Evolutionary conservation across 2,329 filamentous ascomycete genomes (phyloP).

Genomic region (Fusarium sp.): DNA sequence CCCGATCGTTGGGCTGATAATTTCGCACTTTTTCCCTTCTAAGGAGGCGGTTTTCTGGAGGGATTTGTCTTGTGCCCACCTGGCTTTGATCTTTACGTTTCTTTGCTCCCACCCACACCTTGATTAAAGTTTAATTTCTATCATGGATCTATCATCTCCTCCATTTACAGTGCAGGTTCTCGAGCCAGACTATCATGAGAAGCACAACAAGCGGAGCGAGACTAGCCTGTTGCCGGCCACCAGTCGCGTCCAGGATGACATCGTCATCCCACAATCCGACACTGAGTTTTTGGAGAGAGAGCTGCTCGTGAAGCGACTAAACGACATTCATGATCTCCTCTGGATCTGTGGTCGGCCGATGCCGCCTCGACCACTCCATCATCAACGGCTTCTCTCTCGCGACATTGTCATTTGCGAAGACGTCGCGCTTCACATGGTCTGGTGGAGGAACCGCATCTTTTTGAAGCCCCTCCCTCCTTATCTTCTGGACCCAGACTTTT

Average conservation of each 20-base stretch:
- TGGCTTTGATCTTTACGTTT: not conserved
- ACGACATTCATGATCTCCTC: slow-evolving; percentile 31
- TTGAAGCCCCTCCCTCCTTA: slow-evolving; percentile 57
- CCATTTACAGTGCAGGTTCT: slow-evolving; percentile 26
- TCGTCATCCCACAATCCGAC: slow-evolving; percentile 25
- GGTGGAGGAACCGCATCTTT: slow-evolving; percentile 52
- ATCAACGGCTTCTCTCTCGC: slow-evolving; percentile 49
- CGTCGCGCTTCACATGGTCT: slow-evolving; percentile 55
- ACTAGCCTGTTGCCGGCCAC: slow-evolving; percentile 23
- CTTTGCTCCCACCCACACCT: not conserved
- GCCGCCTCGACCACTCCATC: slow-evolving; percentile 54
- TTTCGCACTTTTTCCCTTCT: not conserved
- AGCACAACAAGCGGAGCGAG: not conserved
- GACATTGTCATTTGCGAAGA: slow-evolving; percentile 53
- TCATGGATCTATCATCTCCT: not conserved
- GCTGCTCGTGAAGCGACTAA: slow-evolving; percentile 31
- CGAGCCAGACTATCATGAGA: slow-evolving; percentile 1
- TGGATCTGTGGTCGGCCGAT: slow-evolving; percentile 42
- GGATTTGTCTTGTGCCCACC: not conserved
- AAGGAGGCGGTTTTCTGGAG: not conserved
- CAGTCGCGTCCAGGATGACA: slow-evolving; percentile 29
- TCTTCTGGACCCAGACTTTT: slow-evolving; percentile 52
- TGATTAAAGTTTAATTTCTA: not conserved
- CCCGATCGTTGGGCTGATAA: not conserved
- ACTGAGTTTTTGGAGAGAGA: slow-evolving; percentile 31